A percentile compares a stretch with the other conserved stretches of the same genome.
Conservation (phyloP, 306 rosid species). For the Gleditsia sinensis region DNA sequence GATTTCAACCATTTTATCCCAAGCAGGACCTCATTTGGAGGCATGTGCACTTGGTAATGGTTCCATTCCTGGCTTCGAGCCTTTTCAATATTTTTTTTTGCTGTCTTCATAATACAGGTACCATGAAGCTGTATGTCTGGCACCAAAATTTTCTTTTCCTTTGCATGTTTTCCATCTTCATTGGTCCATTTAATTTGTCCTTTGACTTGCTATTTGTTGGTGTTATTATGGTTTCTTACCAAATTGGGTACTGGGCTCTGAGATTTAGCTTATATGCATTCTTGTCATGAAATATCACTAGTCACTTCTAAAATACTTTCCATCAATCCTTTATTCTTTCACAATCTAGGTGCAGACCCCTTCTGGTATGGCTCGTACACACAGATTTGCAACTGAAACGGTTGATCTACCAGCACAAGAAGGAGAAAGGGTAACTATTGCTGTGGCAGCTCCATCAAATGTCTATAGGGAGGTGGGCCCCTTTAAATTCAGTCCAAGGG, state of each 20-base stretch:
- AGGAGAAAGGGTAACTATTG: conserved; percentile 93
- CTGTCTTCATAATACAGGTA: background rate
- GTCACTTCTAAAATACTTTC: background rate
- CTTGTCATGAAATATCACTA: background rate
- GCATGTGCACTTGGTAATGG: background rate
- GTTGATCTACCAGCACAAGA: conserved; percentile 91
- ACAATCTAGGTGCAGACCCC: conserved; percentile 78
- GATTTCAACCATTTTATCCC: background rate
- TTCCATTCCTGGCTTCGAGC: conserved; percentile 6
- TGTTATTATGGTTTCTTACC: background rate
- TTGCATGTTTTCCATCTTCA: conserved; percentile 21
- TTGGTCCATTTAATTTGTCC: background rate
- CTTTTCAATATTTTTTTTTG: background rate
- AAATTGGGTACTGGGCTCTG: background rate
- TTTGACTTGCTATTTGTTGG: conserved; percentile 18
- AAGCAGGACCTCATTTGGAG: conserved; percentile 12
- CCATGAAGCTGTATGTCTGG: background rate
- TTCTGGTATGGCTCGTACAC: conserved; percentile 89
- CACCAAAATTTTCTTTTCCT: conserved; percentile 16
- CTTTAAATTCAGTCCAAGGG: conserved; percentile 77
- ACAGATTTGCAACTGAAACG: conserved; percentile 93
- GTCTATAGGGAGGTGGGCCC: conserved; percentile 83
- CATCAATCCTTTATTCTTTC: conserved; percentile 30
- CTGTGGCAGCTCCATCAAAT: conserved; percentile 83
- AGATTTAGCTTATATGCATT: background rate